Evolutionary conservation across 1,284 basidiomycete genomes (phyloP), one percentile per base, ranked within the genome.

Genomic region (Pholiota adiposa): DNA sequence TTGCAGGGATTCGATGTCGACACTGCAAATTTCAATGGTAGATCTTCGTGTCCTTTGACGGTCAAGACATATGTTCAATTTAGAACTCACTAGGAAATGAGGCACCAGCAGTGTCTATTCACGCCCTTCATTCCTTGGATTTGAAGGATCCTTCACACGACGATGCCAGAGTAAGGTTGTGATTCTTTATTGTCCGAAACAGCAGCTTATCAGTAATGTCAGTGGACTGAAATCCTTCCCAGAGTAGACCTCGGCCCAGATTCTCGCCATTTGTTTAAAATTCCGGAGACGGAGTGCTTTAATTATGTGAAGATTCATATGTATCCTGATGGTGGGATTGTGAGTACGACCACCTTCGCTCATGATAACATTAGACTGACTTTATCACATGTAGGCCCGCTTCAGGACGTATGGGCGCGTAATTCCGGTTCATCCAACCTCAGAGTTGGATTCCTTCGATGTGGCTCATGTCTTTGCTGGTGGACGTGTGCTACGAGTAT

Each of bases 251-350:
- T 97, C 33, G 93, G 93, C 0, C 96, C 96, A 3, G 88, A 84
- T 64, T 88, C 90, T 33, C 85, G 91, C 55, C 96, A 98, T 74
- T 81, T 98, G 33, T 98, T 97, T 81, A 84, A 84, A 44, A 81
- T 94, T 51, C 73, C 85, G 16, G 75, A 83, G 3, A 83, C 86
- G 0, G 51, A 75, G 3, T 73, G 78, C 2, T 78, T 87, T 67
- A 96, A 91, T 64, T 94, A 93, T 71, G 87, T 98, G 64, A 97
- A 94, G 76, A 84, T 98, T 43, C 90, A 92, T 68, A 97, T 97
- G 89, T 95, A 96, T 74, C 97, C 97, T 1, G 97, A 99, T 72
- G 97, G 97, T 49, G 97, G 97, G 2, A 93, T 94, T 71, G 94
- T 94, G 70, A 75, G 92, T 78, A 44, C 50, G 61, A 36, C 63